phyloP scores from a whole-genome alignment of 1,284 basidiomycete species.

The Cryptococcus sp. region DNA sequence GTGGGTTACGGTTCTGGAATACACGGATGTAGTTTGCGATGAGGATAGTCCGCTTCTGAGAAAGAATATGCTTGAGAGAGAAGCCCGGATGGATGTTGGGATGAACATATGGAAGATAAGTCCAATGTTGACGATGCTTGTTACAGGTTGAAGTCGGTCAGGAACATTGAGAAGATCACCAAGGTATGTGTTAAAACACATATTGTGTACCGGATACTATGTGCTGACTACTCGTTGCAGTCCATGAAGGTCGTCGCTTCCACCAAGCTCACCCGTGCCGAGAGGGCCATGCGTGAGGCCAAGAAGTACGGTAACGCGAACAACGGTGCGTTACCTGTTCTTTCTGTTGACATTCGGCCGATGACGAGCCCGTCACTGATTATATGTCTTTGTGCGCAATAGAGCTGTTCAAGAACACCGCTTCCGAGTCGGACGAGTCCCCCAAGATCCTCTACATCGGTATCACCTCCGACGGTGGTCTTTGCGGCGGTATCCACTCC shows the following conservation, averaged over 20 bases:
- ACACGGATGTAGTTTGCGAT: slow-evolving; percentile 1
- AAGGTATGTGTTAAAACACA: slow-evolving; percentile 65
- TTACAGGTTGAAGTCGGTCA: slow-evolving; percentile 75
- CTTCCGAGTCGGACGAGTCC: slow-evolving; percentile 57
- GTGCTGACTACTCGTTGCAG: slow-evolving; percentile 54
- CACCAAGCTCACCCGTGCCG: slow-evolving; percentile 93
- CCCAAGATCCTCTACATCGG: slow-evolving; percentile 85
- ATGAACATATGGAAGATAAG: not conserved
- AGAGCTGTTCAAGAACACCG: slow-evolving; percentile 80
- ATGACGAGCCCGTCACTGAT: not conserved
- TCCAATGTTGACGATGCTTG: not conserved
- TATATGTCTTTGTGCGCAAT: slow-evolving; percentile 10
- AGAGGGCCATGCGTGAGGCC: slow-evolving; percentile 89
- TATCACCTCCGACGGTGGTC: slow-evolving; percentile 97
- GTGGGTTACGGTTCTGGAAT: slow-evolving; percentile 34
- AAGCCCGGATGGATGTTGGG: slow-evolving; percentile 1
- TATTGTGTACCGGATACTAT: not conserved
- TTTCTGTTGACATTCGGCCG: not conserved
- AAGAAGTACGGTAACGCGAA: slow-evolving; percentile 95
- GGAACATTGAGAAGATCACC: slow-evolving; percentile 99
- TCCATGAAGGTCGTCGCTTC: slow-evolving; percentile 99
- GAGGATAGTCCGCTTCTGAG: not conserved
- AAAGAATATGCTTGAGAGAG: not conserved
- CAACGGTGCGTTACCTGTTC: slow-evolving; percentile 65
- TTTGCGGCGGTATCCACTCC: slow-evolving; percentile 99